Percentiles rank a stretch among this genome's conserved stretches.
phyloP scores from a whole-genome alignment of 306 rosid genomes.

The Cicer yamashitae region DNA sequence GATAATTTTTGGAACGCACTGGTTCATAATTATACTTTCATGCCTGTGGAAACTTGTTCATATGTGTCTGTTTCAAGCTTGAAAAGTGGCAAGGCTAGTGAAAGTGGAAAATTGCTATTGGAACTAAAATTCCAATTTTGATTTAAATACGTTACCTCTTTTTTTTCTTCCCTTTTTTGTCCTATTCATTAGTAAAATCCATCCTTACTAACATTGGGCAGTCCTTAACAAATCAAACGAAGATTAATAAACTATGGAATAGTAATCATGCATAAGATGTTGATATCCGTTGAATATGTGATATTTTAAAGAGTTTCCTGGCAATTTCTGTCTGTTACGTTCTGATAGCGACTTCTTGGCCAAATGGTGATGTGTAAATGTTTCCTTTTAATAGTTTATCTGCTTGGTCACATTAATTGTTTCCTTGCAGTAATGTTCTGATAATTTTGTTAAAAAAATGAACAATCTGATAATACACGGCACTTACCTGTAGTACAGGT shows the following conservation, averaged over 20 bases:
- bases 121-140: constrained; percentile 1
- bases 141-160: not conserved
- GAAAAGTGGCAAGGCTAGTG: not conserved
- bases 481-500: not conserved
- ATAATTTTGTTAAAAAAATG: not conserved
- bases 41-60: not conserved
- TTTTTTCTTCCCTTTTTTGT: not conserved
- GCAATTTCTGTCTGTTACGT: not conserved
- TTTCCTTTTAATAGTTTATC: not conserved
- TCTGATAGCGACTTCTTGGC: not conserved
- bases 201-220: not conserved
- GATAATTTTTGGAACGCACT: not conserved
- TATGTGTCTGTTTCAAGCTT: not conserved
- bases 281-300: not conserved
- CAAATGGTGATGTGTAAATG: not conserved
- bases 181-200: not conserved
- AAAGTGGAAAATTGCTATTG: constrained; percentile 14
- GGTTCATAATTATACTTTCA: not conserved
- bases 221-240: not conserved
- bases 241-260: not conserved
- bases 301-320: not conserved
- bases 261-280: not conserved
- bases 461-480: not conserved
- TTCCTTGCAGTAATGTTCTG: not conserved
- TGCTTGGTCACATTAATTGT: not conserved